Conservation (phyloP, 2,329 filamentous ascomycete species). For the Chalaropsis thielavioides region DNA sequence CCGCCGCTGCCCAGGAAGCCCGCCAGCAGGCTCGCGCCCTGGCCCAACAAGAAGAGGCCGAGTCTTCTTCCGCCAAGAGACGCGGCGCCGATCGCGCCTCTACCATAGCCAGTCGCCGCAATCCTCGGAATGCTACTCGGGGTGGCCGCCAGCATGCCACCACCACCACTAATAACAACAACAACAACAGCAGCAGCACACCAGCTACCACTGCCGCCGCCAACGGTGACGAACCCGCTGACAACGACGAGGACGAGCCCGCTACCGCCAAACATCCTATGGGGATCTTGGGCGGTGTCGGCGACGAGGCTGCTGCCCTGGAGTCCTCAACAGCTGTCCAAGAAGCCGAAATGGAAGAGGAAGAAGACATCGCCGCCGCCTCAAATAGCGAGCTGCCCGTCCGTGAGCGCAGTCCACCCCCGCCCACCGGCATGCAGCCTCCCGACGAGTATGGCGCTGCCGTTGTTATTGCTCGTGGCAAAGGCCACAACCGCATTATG, state of each 20-base stretch:
- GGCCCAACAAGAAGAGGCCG: constrained; percentile 11
- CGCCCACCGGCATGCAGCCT: constrained; percentile 30
- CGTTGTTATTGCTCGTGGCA: constrained; percentile 30
- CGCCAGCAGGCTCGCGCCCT: constrained; percentile 10
- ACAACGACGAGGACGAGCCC: constrained; percentile 19
- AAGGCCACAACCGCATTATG: constrained; percentile 39
- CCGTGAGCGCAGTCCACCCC: constrained; percentile 27
- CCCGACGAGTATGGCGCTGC: constrained; percentile 40
- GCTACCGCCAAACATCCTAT: constrained; percentile 18
- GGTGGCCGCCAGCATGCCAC: constrained; percentile 17
- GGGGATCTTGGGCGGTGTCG: constrained; percentile 25
- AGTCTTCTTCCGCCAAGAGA: constrained; percentile 7
- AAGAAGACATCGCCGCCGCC: constrained; percentile 5
- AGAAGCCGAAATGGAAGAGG: constrained; percentile 15
- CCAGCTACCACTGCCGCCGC: neutral
- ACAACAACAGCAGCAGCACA: constrained; percentile 18
- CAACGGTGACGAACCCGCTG: constrained; percentile 13
- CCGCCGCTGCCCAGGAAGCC: constrained; percentile 17
- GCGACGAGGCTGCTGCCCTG: constrained; percentile 15
- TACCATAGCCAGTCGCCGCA: constrained; percentile 27
- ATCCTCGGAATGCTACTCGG: constrained; percentile 28
- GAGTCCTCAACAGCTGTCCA: constrained; percentile 16
- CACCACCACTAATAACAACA: constrained; percentile 21
- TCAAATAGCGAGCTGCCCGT: constrained; percentile 22
- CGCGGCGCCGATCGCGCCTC: constrained; percentile 13